Conservation (phyloP, 1,139 yeast genomes). For the Hemisphaericaspora xylofermentans region DNA sequence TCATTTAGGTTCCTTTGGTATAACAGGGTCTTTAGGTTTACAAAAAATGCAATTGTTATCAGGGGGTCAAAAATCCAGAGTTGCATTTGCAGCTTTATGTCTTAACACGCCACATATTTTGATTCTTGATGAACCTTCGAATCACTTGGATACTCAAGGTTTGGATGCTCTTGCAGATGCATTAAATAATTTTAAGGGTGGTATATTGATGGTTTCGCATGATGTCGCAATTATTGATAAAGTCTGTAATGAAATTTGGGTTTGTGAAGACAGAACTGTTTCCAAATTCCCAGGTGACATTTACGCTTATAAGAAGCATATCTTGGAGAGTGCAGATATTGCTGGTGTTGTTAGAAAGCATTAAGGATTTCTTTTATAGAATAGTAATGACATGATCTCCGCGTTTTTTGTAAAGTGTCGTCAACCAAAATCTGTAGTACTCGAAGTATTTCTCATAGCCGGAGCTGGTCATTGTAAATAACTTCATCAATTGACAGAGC, state of each 20-base stretch:
- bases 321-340: constrained; percentile 70
- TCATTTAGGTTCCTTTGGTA: constrained; percentile 95
- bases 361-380: constrained; percentile 22
- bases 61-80: constrained; percentile 98
- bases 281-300: constrained; percentile 80
- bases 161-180: constrained; percentile 93
- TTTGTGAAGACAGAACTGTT: constrained; percentile 82
- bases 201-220: constrained; percentile 96
- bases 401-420: too few relatives aligned
- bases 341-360: constrained; percentile 90
- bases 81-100: constrained; percentile 94
- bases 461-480: too few relatives aligned
- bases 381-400: too few relatives aligned
- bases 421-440: too few relatives aligned
- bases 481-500: too few relatives aligned
- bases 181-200: constrained; percentile 84
- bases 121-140: constrained; percentile 96
- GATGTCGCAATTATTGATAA: constrained; percentile 87
- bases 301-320: constrained; percentile 85
- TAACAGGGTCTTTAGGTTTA: constrained; percentile 88
- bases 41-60: constrained; percentile 88
- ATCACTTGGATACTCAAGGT: constrained; percentile 98
- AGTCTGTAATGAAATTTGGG: constrained; percentile 95
- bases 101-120: constrained; percentile 88
- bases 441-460: too few relatives aligned